Conservation (phyloP, 768 basidiomycete species). For the Sistotremastrum niveocremeum region DNA sequence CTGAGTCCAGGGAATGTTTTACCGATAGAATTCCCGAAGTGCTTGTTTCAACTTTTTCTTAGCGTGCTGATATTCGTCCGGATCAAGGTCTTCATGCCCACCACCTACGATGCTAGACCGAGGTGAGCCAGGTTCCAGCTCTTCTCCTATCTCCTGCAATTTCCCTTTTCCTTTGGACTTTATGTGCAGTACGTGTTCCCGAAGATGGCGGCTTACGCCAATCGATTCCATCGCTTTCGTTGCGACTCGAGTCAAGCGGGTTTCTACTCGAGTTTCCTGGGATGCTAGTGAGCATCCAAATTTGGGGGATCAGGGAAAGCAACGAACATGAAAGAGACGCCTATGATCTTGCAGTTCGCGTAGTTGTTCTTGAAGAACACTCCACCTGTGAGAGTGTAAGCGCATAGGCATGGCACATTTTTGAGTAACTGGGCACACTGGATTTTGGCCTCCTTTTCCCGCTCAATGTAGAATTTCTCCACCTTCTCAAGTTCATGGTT, state of each 20-base stretch:
- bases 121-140: slow-evolving; percentile 1
- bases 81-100: slow-evolving; percentile 28
- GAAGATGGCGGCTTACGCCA: not conserved
- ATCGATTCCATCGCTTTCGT: not conserved
- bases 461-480: slow-evolving; percentile 64
- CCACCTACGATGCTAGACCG: not conserved
- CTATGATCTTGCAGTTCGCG: slow-evolving; percentile 61
- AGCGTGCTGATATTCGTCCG: slow-evolving; percentile 73
- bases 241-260: not conserved
- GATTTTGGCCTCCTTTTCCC: slow-evolving; percentile 39
- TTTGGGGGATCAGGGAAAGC: not conserved
- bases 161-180: too few relatives aligned
- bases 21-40: slow-evolving; percentile 73
- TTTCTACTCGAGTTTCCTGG: not conserved
- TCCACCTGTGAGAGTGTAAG: slow-evolving; percentile 4
- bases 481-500: slow-evolving; percentile 77
- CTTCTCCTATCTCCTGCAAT: not conserved
- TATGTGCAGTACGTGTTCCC: too few relatives aligned
- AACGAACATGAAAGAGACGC: slow-evolving; percentile 40
- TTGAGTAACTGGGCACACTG: slow-evolving; percentile 19
- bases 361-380: slow-evolving; percentile 36
- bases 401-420: slow-evolving; percentile 8
- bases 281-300: not conserved
- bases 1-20: slow-evolving; percentile 5
- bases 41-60: slow-evolving; percentile 78